A percentile compares a stretch with the other conserved stretches of the same genome.
These are phyloP conservation scores for Xerocomus minutiporus DNA, from an alignment of 1,284 basidiomycete species.

Conservation along the genomic window DNA sequence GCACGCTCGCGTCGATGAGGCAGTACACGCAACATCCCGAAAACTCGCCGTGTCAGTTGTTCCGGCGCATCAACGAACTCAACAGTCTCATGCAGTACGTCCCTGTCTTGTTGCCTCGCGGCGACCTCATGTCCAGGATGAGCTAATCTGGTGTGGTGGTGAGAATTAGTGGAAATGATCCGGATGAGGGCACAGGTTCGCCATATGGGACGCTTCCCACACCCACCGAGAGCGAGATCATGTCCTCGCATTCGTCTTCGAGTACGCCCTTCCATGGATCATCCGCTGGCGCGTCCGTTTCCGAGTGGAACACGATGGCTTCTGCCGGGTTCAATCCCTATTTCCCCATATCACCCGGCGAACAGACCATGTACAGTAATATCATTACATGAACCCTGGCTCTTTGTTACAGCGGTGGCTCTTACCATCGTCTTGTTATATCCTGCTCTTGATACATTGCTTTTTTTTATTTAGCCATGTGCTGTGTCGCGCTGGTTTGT, in stretches of 20 bases:
- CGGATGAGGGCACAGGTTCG: slow-evolving; percentile 36
- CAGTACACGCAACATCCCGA: slow-evolving; percentile 58
- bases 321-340: slow-evolving; percentile 62
- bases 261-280: slow-evolving; percentile 42
- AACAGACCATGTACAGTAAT: slow-evolving; percentile 49
- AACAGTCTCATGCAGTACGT: slow-evolving; percentile 65
- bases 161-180: slow-evolving; percentile 43
- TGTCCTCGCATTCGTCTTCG: slow-evolving; percentile 65
- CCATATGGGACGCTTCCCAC: slow-evolving; percentile 43
- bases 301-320: slow-evolving; percentile 58
- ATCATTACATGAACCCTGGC: slow-evolving; percentile 43
- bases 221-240: slow-evolving; percentile 62
- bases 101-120: slow-evolving; percentile 20
- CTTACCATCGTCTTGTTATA: slow-evolving; percentile 5
- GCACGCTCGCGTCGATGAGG: slow-evolving; percentile 50
- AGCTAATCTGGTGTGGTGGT: slow-evolving; percentile 29
- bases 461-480: slow-evolving; percentile 23
- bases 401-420: neutral
- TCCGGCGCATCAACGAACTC: slow-evolving; percentile 58
- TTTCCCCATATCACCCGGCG: slow-evolving; percentile 51
- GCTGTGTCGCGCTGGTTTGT: slow-evolving; percentile 33
- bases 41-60: slow-evolving; percentile 51
- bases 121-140: slow-evolving; percentile 31
- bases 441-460: slow-evolving; percentile 11
- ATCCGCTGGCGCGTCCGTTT: slow-evolving; percentile 40